Evolutionary conservation across 768 basidiomycete species (phyloP).

Genomic region (Agrocybe praecox): DNA sequence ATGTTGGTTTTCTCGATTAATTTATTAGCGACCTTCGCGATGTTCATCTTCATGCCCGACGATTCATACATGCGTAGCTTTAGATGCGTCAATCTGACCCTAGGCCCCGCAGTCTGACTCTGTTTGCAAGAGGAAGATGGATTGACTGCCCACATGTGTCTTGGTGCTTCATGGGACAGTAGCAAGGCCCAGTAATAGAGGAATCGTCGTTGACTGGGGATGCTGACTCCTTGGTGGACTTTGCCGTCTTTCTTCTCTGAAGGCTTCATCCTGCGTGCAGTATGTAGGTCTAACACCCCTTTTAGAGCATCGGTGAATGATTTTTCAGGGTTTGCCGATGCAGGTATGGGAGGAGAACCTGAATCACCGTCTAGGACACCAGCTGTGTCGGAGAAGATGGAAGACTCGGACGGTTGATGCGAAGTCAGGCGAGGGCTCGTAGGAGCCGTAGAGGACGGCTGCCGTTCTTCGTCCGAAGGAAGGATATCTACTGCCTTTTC

Average conservation of each 20-base stretch:
- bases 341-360: not conserved
- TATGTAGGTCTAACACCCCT: conserved; percentile 68
- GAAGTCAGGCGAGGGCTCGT: not conserved
- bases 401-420: not conserved
- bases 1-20: conserved; percentile 49
- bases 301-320: conserved; percentile 46
- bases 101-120: conserved; percentile 28
- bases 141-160: conserved; percentile 44
- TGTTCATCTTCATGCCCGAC: conserved; percentile 47
- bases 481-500: conserved; percentile 52
- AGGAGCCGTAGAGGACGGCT: conserved; percentile 1
- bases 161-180: conserved; percentile 57
- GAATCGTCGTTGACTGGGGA: conserved; percentile 81
- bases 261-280: conserved; percentile 67
- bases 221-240: conserved; percentile 66
- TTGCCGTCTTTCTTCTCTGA: conserved; percentile 27
- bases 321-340: conserved; percentile 23
- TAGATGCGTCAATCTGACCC: conserved; percentile 59
- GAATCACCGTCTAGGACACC: conserved; percentile 18
- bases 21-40: conserved; percentile 60
- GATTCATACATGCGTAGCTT: conserved; percentile 62
- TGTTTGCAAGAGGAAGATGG: not conserved
- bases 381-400: conserved; percentile 13
- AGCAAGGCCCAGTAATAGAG: conserved; percentile 77
- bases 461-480: conserved; percentile 37